A percentile compares a stretch with the other conserved stretches of the same genome.
Evolutionary conservation across 2,329 filamentous ascomycete genomes (phyloP).

Genomic region (Hymenoscyphus fraxineus): DNA sequence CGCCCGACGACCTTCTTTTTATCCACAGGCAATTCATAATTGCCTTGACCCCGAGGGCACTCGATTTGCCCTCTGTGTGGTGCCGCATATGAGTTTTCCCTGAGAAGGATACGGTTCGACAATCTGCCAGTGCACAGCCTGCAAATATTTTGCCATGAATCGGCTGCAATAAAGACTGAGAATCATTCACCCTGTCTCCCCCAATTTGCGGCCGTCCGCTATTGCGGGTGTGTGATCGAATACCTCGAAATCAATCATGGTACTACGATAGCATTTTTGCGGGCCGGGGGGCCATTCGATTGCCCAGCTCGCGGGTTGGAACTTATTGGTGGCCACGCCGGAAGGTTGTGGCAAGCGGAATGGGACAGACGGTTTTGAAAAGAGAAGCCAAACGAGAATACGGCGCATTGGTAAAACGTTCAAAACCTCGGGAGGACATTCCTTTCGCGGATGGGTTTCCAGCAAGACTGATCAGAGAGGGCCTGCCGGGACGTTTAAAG

Average conservation of each 20-base stretch:
- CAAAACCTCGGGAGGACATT: conserved; percentile 7
- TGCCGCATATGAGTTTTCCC: conserved; percentile 9
- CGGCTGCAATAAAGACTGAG: conserved; percentile 28
- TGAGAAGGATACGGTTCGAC: neutral
- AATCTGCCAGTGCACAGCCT: conserved; percentile 13
- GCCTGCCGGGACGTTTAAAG: conserved; percentile 13
- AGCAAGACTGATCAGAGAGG: conserved; percentile 13
- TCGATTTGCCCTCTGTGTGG: conserved; percentile 15
- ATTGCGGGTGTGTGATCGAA: conserved; percentile 42
- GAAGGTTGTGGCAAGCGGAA: conserved; percentile 15
- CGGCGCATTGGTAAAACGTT: neutral
- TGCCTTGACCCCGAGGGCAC: neutral
- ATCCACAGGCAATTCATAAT: neutral
- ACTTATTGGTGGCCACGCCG: conserved; percentile 30
- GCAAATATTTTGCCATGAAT: conserved; percentile 35
- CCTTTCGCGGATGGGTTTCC: conserved; percentile 15
- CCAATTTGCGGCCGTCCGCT: conserved; percentile 38
- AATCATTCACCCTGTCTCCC: conserved; percentile 44
- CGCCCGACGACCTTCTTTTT: neutral
- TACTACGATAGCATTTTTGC: conserved; percentile 38
- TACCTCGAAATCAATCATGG: conserved; percentile 41
- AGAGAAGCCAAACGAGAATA: neutral
- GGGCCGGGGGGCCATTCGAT: conserved; percentile 41
- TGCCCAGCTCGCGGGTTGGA: conserved; percentile 19
- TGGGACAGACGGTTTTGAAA: neutral